These are phyloP conservation scores for Arachnopeziza araneosa DNA, from an alignment of 2,329 filamentous ascomycete species.

Conservation along the genomic window DNA sequence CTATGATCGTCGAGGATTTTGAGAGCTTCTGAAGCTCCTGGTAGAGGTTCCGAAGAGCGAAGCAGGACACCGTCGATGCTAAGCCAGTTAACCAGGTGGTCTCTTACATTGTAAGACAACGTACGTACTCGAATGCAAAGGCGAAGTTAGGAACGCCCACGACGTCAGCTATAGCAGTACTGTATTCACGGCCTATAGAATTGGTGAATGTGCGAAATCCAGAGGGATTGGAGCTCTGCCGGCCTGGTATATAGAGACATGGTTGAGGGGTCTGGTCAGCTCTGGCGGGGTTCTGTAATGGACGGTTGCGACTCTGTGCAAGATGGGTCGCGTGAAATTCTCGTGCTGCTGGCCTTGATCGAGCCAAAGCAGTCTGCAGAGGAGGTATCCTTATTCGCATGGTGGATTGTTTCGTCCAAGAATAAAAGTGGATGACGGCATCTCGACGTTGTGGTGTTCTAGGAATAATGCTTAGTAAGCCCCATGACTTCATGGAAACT, in stretches of 20 bases:
- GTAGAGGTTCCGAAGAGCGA: conserved; percentile 71
- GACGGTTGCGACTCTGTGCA: neutral
- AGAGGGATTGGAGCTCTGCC: neutral
- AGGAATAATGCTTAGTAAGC: too few relatives aligned
- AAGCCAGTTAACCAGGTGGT: neutral
- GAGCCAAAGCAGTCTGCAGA: neutral
- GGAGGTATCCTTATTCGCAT: neutral
- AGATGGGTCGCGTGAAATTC: neutral
- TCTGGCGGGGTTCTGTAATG: neutral
- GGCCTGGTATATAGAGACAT: neutral
- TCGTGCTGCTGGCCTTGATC: neutral
- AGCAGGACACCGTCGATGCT: conserved; percentile 89
- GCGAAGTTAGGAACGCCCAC: neutral
- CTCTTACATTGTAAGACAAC: neutral
- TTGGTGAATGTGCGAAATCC: too few relatives aligned
- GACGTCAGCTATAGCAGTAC: neutral
- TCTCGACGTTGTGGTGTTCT: too few relatives aligned
- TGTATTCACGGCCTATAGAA: too few relatives aligned
- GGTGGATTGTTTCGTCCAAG: neutral
- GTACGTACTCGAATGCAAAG: neutral
- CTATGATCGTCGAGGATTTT: conserved; percentile 64
- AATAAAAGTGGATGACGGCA: too few relatives aligned
- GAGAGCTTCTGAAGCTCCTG: conserved; percentile 70
- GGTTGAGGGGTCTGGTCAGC: neutral
- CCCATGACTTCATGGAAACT: too few relatives aligned